Evolutionary conservation across 2,329 filamentous ascomycete species (phyloP).

Genomic region (Aureobasidium zeae): DNA sequence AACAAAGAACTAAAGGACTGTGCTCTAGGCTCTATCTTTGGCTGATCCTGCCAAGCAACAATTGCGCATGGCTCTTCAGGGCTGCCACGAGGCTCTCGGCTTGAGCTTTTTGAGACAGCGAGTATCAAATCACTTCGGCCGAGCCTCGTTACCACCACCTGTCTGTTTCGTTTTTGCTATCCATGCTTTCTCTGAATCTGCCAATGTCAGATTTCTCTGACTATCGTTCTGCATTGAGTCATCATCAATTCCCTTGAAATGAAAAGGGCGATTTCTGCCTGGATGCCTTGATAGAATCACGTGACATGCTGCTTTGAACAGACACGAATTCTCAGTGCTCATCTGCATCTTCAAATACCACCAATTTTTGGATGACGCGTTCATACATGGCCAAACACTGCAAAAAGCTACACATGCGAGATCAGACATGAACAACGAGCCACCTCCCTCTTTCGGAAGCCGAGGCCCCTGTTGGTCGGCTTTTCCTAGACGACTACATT

Average conservation of each 20-base stretch:
- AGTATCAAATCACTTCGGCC: constrained; percentile 3
- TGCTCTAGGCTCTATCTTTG: constrained; percentile 14
- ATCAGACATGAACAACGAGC: too few species aligned
- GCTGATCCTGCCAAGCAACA: constrained; percentile 7
- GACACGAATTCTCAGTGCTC: too few species aligned
- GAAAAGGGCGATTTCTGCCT: too few species aligned
- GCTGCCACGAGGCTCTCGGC: constrained; percentile 4
- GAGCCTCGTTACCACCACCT: not conserved
- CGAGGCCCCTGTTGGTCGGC: too few species aligned
- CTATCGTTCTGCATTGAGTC: not conserved
- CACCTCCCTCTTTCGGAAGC: too few species aligned
- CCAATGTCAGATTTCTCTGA: constrained; percentile 7
- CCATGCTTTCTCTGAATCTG: not conserved
- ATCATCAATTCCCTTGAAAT: too few species aligned
- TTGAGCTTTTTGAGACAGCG: constrained; percentile 13
- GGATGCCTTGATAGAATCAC: too few species aligned
- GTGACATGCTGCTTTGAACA: not conserved
- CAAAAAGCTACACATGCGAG: too few species aligned
- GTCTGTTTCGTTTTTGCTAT: constrained; percentile 6
- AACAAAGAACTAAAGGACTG: constrained; percentile 10
- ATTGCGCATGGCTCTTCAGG: constrained; percentile 8
- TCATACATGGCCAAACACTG: too few species aligned
- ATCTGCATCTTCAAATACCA: too few species aligned
- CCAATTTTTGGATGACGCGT: too few species aligned
- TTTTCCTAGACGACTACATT: too few species aligned